A percentile compares a stretch with the other conserved stretches of the same genome.
Evolutionary conservation across 2,329 filamentous ascomycete genomes (phyloP).

Genomic region (Clonostachys sp.): DNA sequence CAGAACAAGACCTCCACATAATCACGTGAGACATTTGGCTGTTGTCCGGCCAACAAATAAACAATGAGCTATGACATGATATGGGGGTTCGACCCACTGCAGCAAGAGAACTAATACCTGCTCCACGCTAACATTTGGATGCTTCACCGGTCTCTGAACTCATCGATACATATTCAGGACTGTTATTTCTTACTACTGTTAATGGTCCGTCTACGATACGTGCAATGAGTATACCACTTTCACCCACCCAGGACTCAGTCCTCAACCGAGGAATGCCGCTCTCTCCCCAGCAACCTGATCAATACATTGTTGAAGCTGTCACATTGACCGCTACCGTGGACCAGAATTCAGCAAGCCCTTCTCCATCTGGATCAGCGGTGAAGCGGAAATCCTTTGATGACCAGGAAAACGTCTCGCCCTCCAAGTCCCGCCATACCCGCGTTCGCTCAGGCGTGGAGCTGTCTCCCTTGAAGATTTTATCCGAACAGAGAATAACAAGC

Average conservation of each 20-base stretch:
- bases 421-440: constrained; percentile 46
- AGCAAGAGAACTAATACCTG: too few relatives aligned
- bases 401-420: constrained; percentile 42
- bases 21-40: too few relatives aligned
- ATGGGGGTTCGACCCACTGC: too few relatives aligned
- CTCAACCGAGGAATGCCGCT: constrained; percentile 7
- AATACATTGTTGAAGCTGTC: constrained; percentile 25
- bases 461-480: constrained; percentile 53
- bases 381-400: constrained; percentile 13
- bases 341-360: constrained; percentile 8
- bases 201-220: neutral
- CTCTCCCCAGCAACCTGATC: constrained; percentile 18
- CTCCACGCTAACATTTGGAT: too few relatives aligned
- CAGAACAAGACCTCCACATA: too few relatives aligned
- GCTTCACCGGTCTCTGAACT: too few relatives aligned
- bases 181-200: too few relatives aligned
- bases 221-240: constrained; percentile 1
- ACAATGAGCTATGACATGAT: too few relatives aligned
- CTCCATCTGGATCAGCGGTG: neutral
- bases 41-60: too few relatives aligned
- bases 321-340: constrained; percentile 6
- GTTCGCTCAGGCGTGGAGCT: constrained; percentile 53
- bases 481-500: constrained; percentile 13
- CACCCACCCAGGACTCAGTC: neutral
- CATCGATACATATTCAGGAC: too few relatives aligned